phyloP scores from a whole-genome alignment of 2,329 filamentous ascomycete genomes.

The Chaetomium globosum region DNA sequence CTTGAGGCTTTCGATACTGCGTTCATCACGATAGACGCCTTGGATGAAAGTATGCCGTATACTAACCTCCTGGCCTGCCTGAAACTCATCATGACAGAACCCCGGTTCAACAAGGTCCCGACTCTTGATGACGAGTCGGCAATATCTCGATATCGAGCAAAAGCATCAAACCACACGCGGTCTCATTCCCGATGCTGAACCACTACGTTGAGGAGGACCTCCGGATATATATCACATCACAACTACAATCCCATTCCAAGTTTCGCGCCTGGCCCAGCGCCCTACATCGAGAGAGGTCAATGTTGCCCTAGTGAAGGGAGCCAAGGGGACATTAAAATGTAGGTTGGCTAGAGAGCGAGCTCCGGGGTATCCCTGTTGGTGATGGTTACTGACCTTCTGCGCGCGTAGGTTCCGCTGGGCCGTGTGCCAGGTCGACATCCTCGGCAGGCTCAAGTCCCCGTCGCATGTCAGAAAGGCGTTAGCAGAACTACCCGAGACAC shows the following conservation, averaged over 20 bases:
- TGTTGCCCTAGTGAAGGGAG: background rate
- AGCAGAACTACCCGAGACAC: slow-evolving; percentile 2
- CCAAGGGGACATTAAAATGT: slow-evolving; percentile 12
- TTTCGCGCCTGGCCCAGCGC: slow-evolving; percentile 17
- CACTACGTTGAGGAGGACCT: slow-evolving; percentile 38
- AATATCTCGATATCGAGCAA: slow-evolving; percentile 38
- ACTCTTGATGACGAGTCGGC: slow-evolving; percentile 39
- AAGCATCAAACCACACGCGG: slow-evolving; percentile 24
- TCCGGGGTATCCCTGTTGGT: no score
- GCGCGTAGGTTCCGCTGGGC: slow-evolving; percentile 4
- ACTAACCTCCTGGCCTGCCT: slow-evolving; percentile 34
- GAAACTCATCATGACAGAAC: slow-evolving; percentile 34
- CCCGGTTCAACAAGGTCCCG: slow-evolving; percentile 36
- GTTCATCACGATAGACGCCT: slow-evolving; percentile 39
- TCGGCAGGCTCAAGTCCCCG: slow-evolving; percentile 2
- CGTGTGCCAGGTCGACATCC: slow-evolving; percentile 6
- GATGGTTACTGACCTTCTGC: no score
- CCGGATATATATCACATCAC: background rate
- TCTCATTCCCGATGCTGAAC: slow-evolving; percentile 39
- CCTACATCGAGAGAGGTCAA: background rate
- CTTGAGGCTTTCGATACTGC: slow-evolving; percentile 25
- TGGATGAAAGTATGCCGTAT: slow-evolving; percentile 40
- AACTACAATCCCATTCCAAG: background rate
- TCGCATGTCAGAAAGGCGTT: background rate
- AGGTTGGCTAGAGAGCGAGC: no score